Percentiles rank a stretch among this genome's conserved stretches.
Conservation (phyloP, 2,329 filamentous ascomycete genomes). For the Ceratocystis eucalypticola region DNA sequence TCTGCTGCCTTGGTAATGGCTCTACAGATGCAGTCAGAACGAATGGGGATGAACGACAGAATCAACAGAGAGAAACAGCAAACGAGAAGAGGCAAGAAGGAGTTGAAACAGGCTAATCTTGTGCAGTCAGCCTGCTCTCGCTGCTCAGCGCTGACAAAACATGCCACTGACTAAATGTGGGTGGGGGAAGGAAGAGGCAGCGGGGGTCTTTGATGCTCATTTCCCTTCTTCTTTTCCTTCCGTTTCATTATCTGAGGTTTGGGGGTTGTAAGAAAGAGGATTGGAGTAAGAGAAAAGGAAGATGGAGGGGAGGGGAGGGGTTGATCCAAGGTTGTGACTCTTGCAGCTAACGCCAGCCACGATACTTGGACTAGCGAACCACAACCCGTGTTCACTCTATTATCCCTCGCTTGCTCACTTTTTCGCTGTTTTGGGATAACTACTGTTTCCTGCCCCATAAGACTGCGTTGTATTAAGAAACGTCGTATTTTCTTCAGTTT, state of each 20-base stretch:
- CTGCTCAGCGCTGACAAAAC: not conserved
- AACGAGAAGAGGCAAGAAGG: not conserved
- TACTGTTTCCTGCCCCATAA: not conserved
- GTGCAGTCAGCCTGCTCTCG: no score
- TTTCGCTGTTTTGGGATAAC: conserved; percentile 2
- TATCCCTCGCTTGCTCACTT: not conserved
- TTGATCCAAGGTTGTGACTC: not conserved
- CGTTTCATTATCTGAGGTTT: not conserved
- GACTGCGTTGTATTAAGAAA: not conserved
- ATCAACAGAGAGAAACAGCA: not conserved
- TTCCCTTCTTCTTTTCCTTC: not conserved
- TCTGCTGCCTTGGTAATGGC: not conserved
- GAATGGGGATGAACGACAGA: not conserved
- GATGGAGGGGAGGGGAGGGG: not conserved
- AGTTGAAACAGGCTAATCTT: conserved; percentile 1
- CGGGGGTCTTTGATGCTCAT: not conserved
- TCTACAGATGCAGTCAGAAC: not conserved
- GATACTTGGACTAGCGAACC: not conserved
- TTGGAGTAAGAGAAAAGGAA: not conserved
- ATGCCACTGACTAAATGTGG: not conserved
- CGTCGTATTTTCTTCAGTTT: not conserved
- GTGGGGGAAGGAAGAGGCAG: not conserved
- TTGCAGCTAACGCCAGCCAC: not conserved
- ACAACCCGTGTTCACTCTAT: no score
- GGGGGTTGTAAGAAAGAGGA: not conserved